phyloP scores from a whole-genome alignment of 2,329 filamentous ascomycete genomes.

The Cladosporium cucumerinum region DNA sequence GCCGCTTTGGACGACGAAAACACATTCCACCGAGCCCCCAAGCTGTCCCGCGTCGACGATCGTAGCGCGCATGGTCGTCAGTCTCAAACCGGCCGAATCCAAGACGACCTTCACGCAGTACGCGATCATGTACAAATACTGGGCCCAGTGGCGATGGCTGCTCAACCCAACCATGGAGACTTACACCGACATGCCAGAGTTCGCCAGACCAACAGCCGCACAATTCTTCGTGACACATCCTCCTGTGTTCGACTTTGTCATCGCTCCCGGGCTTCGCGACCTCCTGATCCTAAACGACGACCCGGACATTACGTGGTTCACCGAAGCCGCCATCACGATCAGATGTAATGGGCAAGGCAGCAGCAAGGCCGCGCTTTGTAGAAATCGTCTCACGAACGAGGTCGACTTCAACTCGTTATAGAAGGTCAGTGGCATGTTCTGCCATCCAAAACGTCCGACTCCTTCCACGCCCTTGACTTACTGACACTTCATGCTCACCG shows the following conservation, averaged over 20 bases:
- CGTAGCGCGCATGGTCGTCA: background rate
- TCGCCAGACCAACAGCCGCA: background rate
- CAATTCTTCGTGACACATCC: constrained; percentile 12
- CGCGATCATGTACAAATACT: constrained; percentile 12
- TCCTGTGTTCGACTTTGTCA: constrained; percentile 6
- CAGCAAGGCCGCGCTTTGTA: background rate
- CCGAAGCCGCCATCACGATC: constrained; percentile 9
- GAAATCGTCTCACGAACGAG: background rate
- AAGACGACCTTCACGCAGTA: constrained; percentile 6
- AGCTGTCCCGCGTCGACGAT: constrained; percentile 13
- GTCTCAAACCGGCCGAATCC: background rate
- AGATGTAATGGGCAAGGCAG: background rate
- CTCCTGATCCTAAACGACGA: background rate
- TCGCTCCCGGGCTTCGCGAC: constrained; percentile 1
- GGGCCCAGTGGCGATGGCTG: constrained; percentile 9
- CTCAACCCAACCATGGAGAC: constrained; percentile 2
- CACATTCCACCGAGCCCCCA: background rate
- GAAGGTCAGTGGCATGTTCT: constrained; percentile 1
- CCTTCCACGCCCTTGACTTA: background rate
- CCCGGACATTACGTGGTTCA: background rate
- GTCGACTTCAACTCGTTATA: constrained; percentile 9
- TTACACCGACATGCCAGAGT: constrained; percentile 5
- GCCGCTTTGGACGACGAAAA: constrained; percentile 2
- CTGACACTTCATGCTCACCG: background rate
- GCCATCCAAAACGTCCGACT: background rate